A percentile compares a stretch with the other conserved stretches of the same genome.
Conservation (phyloP, 352 stramenopile genomes). For the Paralagenidium karlingii region DNA sequence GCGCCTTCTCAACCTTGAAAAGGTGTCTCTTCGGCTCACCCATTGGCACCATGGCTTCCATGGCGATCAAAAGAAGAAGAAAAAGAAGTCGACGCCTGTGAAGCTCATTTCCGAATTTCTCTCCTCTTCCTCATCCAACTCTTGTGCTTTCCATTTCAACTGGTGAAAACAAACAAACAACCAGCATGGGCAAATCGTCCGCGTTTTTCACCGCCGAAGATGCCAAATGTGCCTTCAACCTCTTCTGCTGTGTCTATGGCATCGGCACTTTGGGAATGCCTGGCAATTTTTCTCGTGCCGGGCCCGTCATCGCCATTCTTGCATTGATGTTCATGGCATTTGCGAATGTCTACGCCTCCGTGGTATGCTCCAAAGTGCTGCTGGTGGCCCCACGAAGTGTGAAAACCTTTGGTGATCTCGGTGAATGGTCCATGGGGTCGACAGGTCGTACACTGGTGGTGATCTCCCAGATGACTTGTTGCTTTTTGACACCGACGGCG, state of each 20-base stretch:
- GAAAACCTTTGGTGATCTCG: slow-evolving; percentile 4
- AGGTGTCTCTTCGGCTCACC: too few relatives aligned
- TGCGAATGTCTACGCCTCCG: slow-evolving; percentile 4
- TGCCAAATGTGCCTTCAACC: slow-evolving; percentile 1
- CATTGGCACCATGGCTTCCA: too few relatives aligned
- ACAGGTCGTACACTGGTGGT: neutral
- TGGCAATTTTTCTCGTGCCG: slow-evolving; percentile 3
- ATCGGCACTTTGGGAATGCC: slow-evolving; percentile 5
- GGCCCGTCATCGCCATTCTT: neutral
- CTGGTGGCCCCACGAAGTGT: slow-evolving; percentile 1
- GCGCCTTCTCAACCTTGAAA: too few relatives aligned
- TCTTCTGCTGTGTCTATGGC: slow-evolving; percentile 5
- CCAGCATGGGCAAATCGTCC: slow-evolving; percentile 1
- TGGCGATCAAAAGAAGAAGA: too few relatives aligned
- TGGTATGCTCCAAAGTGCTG: slow-evolving; percentile 3
- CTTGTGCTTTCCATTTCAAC: too few relatives aligned
- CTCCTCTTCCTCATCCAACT: too few relatives aligned
- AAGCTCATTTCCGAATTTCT: too few relatives aligned
- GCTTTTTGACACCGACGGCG: neutral
- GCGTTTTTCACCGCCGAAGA: slow-evolving; percentile 4
- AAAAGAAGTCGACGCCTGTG: too few relatives aligned
- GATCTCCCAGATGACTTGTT: neutral
- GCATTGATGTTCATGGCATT: slow-evolving; percentile 3
- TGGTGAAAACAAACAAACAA: too few relatives aligned
- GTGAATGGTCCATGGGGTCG: slow-evolving; percentile 2